Evolutionary conservation across 768 basidiomycete genomes (phyloP), one percentile per base, ranked within the genome.

Genomic region (Boletus fagicola): DNA sequence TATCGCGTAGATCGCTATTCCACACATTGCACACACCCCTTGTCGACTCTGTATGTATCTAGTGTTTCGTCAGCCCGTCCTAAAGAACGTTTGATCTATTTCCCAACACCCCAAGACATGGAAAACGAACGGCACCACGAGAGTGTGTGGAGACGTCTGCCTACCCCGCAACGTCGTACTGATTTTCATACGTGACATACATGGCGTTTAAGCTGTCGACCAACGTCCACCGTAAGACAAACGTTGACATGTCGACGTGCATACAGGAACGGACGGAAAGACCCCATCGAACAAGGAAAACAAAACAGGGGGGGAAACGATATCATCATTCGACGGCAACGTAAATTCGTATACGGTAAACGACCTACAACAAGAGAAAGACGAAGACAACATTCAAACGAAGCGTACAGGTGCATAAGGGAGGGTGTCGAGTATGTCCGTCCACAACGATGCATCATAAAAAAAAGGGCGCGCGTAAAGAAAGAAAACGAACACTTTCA

Each of bases 281-380:
- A n/a, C n/a, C n/a, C n/a, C n/a, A n/a, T n/a, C n/a, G n/a, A n/a
- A n/a, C n/a, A n/a, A n/a, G n/a, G n/a, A n/a, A n/a, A n/a, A 26
- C 26, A 9, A 30, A 31, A 31, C 9, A 30, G 30, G 30, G 28
- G 28, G 4, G 30, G 3, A 30, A 30, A 30, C 9, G 16, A 26
- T 18, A 46, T 46, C 45, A 16, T 26, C 24, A 28, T 43, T 24
- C 42, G 5, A 28, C 47, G 1, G 11, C 20, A 8, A 48, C 31
- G 3, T 48, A 31, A 5, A 68, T 66, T 68, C 67, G 49, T 62
- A 68, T 68, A 68, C 13, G 46, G 50, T 67, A 67, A 67, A 57
- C 42, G n/a, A 50, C 53, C 50, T 38, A 38, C 48, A 12, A 22
- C 28, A 38, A 33, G 26, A 18, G 18, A 31, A n/a, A 26, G 36